These are phyloP conservation scores for Candida loeiensis DNA, from an alignment of 805 yeast species.

Conservation along the genomic window DNA sequence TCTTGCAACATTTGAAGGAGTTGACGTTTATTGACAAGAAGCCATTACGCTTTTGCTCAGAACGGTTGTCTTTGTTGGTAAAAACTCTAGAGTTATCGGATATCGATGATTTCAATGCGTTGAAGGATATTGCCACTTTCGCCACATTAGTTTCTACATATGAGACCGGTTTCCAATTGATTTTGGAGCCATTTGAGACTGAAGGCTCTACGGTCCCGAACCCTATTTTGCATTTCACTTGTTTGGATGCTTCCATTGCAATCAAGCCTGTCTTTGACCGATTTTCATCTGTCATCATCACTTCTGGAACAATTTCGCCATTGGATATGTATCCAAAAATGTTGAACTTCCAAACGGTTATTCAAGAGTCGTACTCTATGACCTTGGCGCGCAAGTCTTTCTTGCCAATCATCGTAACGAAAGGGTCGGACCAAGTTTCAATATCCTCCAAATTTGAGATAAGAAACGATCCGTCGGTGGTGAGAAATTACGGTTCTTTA, in stretches of 20 bases:
- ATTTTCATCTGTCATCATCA: slow-evolving; percentile 87
- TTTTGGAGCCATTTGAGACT: slow-evolving; percentile 93
- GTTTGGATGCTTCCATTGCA: slow-evolving; percentile 96
- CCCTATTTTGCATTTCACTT: slow-evolving; percentile 88
- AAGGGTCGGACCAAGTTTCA: slow-evolving; percentile 97
- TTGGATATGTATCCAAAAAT: slow-evolving; percentile 97
- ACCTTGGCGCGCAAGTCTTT: slow-evolving; percentile 89
- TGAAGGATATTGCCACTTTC: slow-evolving; percentile 94
- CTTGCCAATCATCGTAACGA: slow-evolving; percentile 92
- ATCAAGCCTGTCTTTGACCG: slow-evolving; percentile 95
- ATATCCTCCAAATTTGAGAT: slow-evolving; percentile 95
- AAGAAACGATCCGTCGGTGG: slow-evolving; percentile 96
- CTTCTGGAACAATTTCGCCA: slow-evolving; percentile 98
- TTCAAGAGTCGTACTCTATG: slow-evolving; percentile 95
- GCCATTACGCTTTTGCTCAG: slow-evolving; percentile 89
- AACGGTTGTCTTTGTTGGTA: slow-evolving; percentile 81
- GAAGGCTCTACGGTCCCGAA: slow-evolving; percentile 94
- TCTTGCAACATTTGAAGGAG: slow-evolving; percentile 88
- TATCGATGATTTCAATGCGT: slow-evolving; percentile 86
- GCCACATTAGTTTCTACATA: slow-evolving; percentile 95
- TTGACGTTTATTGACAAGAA: slow-evolving; percentile 88
- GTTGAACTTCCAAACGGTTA: slow-evolving; percentile 89
- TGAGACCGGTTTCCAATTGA: slow-evolving; percentile 87
- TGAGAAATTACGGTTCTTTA: slow-evolving; percentile 91
- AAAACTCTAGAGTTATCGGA: slow-evolving; percentile 84